These are phyloP conservation scores for Crotalaria pallida DNA, from an alignment of 306 rosid genomes.

Conservation along the genomic window DNA sequence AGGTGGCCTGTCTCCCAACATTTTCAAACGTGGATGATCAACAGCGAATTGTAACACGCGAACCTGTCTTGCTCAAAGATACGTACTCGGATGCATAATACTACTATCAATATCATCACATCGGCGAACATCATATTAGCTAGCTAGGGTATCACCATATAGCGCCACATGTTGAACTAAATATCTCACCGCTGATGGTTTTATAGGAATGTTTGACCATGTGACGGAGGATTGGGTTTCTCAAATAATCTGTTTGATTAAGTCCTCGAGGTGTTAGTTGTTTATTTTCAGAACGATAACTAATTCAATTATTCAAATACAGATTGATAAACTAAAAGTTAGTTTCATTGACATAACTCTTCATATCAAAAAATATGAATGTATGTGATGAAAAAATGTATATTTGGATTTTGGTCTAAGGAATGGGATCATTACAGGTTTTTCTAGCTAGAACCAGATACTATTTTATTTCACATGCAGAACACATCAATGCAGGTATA, in stretches of 20 bases:
- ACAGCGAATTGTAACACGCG: neutral
- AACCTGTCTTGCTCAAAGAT: constrained; percentile 17
- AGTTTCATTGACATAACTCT: neutral
- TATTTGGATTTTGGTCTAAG: neutral
- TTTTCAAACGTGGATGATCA: constrained; percentile 36
- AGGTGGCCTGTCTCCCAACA: constrained; percentile 43
- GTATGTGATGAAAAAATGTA: neutral
- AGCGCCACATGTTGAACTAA: constrained; percentile 14
- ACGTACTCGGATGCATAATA: constrained; percentile 19
- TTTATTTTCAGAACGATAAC: neutral
- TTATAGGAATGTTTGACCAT: constrained; percentile 7
- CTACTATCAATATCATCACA: neutral
- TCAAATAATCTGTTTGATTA: neutral
- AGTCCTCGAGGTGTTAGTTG: neutral
- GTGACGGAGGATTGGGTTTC: neutral
- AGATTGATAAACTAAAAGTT: neutral
- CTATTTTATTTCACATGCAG: neutral
- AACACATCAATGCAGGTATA: neutral
- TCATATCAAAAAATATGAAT: neutral
- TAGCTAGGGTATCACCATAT: neutral
- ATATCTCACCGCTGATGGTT: neutral
- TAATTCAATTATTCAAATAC: neutral
- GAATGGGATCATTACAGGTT: neutral
- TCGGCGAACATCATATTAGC: neutral
- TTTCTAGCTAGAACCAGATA: neutral